phyloP scores from a whole-genome alignment of 1,284 basidiomycete genomes.

The Fomitopsis schrenkii region DNA sequence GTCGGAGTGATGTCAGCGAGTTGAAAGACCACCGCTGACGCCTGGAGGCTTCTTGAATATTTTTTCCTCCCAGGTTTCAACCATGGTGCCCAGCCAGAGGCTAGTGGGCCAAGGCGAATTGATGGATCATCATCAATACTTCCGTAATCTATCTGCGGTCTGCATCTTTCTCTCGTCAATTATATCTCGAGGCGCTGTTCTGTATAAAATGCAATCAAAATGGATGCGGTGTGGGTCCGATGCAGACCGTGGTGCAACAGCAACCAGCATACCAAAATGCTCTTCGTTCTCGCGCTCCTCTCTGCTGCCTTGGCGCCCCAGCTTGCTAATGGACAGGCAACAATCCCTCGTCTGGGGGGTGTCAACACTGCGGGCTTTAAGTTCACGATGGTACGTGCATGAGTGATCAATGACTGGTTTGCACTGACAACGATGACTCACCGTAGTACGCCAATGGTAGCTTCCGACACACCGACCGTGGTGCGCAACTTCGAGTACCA shows the following conservation, averaged over 20 bases:
- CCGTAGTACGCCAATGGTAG: conserved; percentile 37
- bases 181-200: background rate
- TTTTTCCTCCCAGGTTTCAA: no score
- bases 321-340: background rate
- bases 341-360: conserved; percentile 28
- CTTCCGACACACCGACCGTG: conserved; percentile 31
- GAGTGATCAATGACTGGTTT: background rate
- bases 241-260: background rate
- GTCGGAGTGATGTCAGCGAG: no score
- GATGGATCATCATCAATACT: background rate
- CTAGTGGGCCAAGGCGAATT: no score
- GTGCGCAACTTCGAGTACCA: conserved; percentile 3
- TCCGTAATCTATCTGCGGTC: conserved; percentile 2
- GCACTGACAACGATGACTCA: background rate
- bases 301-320: conserved; percentile 15
- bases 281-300: conserved; percentile 17
- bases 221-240: background rate
- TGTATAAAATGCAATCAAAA: background rate
- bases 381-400: conserved; percentile 29
- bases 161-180: background rate
- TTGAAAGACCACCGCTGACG: no score
- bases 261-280: conserved; percentile 12
- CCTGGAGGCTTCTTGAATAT: no score
- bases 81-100: no score
- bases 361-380: conserved; percentile 38